Conservation (phyloP, 1,284 basidiomycete genomes). For the Papiliotrema laurentii region DNA sequence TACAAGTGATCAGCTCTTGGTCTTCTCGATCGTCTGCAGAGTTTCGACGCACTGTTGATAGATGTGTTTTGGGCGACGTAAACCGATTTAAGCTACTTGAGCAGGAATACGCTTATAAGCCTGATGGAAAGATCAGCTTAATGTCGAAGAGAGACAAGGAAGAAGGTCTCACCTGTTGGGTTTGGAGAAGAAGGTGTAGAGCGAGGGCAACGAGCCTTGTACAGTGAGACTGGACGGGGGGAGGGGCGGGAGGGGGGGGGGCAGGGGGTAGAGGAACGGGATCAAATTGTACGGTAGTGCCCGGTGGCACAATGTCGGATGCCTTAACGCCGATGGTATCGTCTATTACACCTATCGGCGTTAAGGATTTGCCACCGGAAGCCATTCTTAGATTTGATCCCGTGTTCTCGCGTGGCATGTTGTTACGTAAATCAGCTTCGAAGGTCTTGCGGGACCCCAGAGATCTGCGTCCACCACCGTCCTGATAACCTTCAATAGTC, state of each 20-base stretch:
- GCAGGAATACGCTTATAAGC: constrained; percentile 43
- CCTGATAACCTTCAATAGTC: too few relatives aligned
- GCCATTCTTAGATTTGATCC: too few relatives aligned
- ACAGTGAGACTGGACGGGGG: background rate
- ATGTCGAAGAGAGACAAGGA: background rate
- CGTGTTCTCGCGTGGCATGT: too few relatives aligned
- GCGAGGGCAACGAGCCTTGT: background rate
- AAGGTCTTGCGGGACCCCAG: too few relatives aligned
- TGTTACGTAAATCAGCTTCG: too few relatives aligned
- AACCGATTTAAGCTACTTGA: constrained; percentile 47
- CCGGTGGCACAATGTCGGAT: background rate
- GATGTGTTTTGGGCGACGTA: constrained; percentile 29
- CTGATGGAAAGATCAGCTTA: background rate
- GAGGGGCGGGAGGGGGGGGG: background rate
- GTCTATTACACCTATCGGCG: background rate
- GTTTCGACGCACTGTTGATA: constrained; percentile 19
- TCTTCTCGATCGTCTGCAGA: background rate
- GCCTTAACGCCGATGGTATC: background rate
- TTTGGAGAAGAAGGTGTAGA: background rate
- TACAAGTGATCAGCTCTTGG: background rate
- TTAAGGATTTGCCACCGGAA: background rate
- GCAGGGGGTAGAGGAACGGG: background rate
- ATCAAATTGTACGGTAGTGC: too few relatives aligned
- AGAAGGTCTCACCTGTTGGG: background rate
- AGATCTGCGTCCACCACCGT: too few relatives aligned